phyloP scores from a whole-genome alignment of 192 early-diverging fungal species.

The Coemansia sp. region DNA sequence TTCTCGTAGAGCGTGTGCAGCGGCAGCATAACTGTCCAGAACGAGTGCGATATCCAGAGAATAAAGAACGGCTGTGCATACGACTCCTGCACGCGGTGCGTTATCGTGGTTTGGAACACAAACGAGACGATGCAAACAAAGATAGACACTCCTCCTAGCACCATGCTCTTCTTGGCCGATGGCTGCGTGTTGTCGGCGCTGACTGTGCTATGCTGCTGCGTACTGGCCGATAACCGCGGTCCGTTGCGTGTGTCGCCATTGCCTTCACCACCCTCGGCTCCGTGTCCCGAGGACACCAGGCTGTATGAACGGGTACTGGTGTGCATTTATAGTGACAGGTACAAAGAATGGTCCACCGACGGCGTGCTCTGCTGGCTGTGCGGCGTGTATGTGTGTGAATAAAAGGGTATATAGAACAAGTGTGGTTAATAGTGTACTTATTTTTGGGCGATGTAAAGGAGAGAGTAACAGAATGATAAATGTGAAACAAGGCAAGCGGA shows the following conservation, averaged over 20 bases:
- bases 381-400: too few relatives aligned
- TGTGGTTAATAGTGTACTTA: too few relatives aligned
- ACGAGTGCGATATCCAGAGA: slow-evolving; percentile 57
- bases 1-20: slow-evolving; percentile 42
- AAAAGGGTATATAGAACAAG: too few relatives aligned
- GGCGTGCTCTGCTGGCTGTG: not conserved
- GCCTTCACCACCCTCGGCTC: not conserved
- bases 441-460: too few relatives aligned
- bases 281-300: not conserved
- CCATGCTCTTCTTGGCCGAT: slow-evolving; percentile 42
- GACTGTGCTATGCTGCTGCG: not conserved
- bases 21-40: slow-evolving; percentile 47
- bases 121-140: slow-evolving; percentile 46
- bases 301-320: not conserved
- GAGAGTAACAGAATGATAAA: too few relatives aligned
- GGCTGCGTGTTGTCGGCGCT: slow-evolving; percentile 10
- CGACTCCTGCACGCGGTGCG: slow-evolving; percentile 50
- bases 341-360: not conserved
- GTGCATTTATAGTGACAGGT: not conserved
- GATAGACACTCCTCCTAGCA: slow-evolving; percentile 37
- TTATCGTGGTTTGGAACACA: slow-evolving; percentile 40
- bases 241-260: not conserved
- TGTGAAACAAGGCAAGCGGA: not conserved
- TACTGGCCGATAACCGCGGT: slow-evolving; percentile 2
- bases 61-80: slow-evolving; percentile 58